Conservation (phyloP, 345 rosid species). For the Eutrema yunnanense region DNA sequence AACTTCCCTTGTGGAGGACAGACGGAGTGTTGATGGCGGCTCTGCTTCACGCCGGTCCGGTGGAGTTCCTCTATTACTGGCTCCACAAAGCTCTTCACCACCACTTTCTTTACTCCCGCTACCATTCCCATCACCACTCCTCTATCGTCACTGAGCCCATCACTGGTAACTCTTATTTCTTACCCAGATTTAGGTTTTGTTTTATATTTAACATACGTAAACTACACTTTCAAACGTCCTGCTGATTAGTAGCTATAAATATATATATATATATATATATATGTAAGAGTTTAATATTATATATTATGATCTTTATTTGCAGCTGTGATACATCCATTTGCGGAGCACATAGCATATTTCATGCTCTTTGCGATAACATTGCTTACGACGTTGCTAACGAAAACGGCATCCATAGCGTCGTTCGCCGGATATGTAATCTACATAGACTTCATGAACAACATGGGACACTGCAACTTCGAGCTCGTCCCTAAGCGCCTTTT, state of each 20-base stretch:
- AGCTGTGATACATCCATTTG: conserved; percentile 67
- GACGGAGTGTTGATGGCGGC: conserved; percentile 44
- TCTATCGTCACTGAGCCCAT: conserved; percentile 88
- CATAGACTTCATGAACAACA: no score
- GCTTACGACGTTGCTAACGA: conserved; percentile 20
- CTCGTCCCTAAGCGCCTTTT: no score
- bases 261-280: no score
- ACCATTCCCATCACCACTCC: conserved; percentile 92
- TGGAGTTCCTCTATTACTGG: conserved; percentile 85
- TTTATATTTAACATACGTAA: neutral
- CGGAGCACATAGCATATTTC: conserved; percentile 52
- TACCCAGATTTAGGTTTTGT: neutral
- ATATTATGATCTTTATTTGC: conserved; percentile 10
- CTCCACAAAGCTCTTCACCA: conserved; percentile 74
- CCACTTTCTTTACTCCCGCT: conserved; percentile 74
- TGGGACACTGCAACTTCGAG: no score
- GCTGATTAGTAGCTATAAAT: neutral
- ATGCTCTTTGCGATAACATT: conserved; percentile 41
- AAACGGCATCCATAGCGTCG: conserved; percentile 27
- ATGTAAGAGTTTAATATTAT: neutral
- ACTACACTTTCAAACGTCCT: neutral
- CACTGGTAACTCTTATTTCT: conserved; percentile 8
- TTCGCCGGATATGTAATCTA: no score
- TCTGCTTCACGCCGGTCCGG: conserved; percentile 65
- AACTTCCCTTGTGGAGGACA: conserved; percentile 54